phyloP scores from a whole-genome alignment of 2,329 filamentous ascomycete genomes.

The Claviceps quebecensis region DNA sequence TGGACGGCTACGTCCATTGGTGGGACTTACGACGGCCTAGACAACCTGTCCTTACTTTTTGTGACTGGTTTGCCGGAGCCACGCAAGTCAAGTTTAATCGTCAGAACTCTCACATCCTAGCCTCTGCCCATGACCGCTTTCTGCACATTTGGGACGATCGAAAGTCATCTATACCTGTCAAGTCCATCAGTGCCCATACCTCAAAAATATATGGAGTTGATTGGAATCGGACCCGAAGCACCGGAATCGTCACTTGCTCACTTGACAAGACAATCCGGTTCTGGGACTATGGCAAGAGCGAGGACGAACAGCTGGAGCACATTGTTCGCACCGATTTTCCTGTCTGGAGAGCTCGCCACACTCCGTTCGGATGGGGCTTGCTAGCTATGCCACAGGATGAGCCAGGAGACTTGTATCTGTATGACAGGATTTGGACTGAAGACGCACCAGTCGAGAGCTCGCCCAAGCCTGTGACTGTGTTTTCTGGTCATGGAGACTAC shows the following conservation, averaged over 20 bases:
- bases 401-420: slow-evolving; percentile 72
- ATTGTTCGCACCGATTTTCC: slow-evolving; percentile 74
- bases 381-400: slow-evolving; percentile 87
- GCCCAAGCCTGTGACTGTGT: slow-evolving; percentile 39
- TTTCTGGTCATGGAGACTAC: slow-evolving; percentile 46
- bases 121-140: slow-evolving; percentile 79
- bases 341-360: slow-evolving; percentile 82
- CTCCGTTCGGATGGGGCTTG: slow-evolving; percentile 74
- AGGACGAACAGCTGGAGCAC: slow-evolving; percentile 54
- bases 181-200: slow-evolving; percentile 73
- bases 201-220: slow-evolving; percentile 94
- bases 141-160: slow-evolving; percentile 85
- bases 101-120: slow-evolving; percentile 72
- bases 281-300: slow-evolving; percentile 61
- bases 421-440: slow-evolving; percentile 46
- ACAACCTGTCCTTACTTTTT: slow-evolving; percentile 66
- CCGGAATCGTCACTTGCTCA: slow-evolving; percentile 72
- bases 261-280: slow-evolving; percentile 87
- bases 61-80: slow-evolving; percentile 85
- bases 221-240: slow-evolving; percentile 69
- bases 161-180: slow-evolving; percentile 61
- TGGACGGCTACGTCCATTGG: slow-evolving; percentile 84
- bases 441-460: slow-evolving; percentile 30
- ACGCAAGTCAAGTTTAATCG: slow-evolving; percentile 94
- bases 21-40: slow-evolving; percentile 73